Evolutionary conservation across 2,329 filamentous ascomycete species (phyloP).

Genomic region (Aureobasidium sp.): DNA sequence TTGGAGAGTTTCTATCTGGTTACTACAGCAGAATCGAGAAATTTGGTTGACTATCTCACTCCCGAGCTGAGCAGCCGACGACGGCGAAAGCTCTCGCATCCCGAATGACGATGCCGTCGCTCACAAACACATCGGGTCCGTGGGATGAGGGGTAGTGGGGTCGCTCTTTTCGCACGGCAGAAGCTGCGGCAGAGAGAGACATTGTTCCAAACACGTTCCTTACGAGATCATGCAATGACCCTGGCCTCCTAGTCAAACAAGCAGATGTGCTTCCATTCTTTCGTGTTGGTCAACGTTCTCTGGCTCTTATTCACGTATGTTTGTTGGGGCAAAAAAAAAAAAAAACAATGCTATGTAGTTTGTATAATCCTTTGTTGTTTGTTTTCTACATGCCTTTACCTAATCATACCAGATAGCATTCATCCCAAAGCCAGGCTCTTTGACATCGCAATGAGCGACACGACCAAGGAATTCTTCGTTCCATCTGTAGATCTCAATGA

Average conservation of each 20-base stretch:
- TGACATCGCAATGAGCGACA: slow-evolving; percentile 69
- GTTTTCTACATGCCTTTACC: background rate
- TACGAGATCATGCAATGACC: background rate
- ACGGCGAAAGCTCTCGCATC: background rate
- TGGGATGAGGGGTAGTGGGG: slow-evolving; percentile 12
- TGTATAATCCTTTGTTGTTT: no score
- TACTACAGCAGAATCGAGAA: background rate
- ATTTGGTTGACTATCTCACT: background rate
- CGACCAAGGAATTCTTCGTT: slow-evolving; percentile 71
- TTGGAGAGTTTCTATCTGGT: background rate
- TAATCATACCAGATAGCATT: slow-evolving; percentile 93
- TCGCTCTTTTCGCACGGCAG: background rate
- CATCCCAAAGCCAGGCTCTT: slow-evolving; percentile 89
- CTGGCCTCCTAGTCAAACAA: background rate
- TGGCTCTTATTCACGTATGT: no score
- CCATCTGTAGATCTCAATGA: slow-evolving; percentile 83
- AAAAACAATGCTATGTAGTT: no score
- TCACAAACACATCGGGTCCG: background rate
- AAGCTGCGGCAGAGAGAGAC: background rate
- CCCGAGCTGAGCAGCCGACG: slow-evolving; percentile 3
- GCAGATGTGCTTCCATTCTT: background rate
- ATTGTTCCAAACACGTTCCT: background rate
- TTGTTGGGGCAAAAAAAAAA: background rate
- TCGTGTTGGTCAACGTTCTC: no score
- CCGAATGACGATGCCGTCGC: slow-evolving; percentile 13